A percentile compares a stretch with the other conserved stretches of the same genome.
These are phyloP conservation scores for Chytriomyces confervae DNA, from an alignment of 192 early-diverging fungal species.

Conservation along the genomic window DNA sequence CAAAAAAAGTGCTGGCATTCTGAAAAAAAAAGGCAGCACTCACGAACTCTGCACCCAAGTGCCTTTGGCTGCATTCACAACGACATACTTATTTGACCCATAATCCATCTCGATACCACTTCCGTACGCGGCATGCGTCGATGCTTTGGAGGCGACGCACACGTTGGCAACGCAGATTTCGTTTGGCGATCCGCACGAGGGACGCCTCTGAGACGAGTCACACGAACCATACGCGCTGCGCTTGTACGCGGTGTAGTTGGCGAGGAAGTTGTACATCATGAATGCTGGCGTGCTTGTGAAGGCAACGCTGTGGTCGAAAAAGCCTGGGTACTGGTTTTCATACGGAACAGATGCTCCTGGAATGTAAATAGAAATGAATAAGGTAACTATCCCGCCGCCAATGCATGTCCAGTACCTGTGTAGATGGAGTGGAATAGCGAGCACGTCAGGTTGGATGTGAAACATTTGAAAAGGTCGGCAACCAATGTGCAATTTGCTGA, in stretches of 20 bases:
- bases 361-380: background rate
- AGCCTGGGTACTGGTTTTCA: background rate
- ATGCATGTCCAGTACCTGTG: background rate
- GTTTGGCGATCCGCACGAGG: conserved; percentile 7
- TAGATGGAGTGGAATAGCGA: conserved; percentile 29
- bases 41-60: conserved; percentile 53
- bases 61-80: conserved; percentile 46
- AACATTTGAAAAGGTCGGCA: conserved; percentile 60
- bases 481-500: conserved; percentile 61
- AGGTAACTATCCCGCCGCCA: background rate
- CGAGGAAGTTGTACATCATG: conserved; percentile 25
- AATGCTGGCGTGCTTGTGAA: conserved; percentile 27
- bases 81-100: conserved; percentile 37
- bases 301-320: background rate
- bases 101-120: conserved; percentile 58
- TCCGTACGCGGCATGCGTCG: conserved; percentile 56
- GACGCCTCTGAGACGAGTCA: background rate
- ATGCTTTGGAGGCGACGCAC: conserved; percentile 40
- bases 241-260: conserved; percentile 29
- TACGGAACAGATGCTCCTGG: conserved; percentile 14
- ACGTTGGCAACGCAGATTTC: conserved; percentile 31
- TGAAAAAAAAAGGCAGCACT: background rate
- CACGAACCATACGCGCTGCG: background rate
- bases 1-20: background rate
- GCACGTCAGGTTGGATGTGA: conserved; percentile 73